phyloP scores from a whole-genome alignment of 768 basidiomycete species.

The Symmetrospora coprosmae region DNA sequence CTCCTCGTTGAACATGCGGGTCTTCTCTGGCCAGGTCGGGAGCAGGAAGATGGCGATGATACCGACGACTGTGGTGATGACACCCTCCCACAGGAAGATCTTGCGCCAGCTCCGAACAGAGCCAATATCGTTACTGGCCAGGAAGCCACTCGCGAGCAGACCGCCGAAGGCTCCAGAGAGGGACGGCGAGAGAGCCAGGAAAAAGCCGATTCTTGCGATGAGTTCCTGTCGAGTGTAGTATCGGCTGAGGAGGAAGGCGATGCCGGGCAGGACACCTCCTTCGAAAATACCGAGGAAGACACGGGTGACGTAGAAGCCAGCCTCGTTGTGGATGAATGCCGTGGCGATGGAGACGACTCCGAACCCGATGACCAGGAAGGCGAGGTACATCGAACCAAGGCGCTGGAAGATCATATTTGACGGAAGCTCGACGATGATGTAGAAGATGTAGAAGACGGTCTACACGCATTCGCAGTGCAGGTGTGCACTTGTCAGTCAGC shows the following conservation, averaged over 20 bases:
- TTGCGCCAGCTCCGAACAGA: slow-evolving; percentile 3
- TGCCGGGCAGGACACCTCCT: slow-evolving; percentile 22
- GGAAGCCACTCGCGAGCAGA: neutral
- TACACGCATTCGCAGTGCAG: too few species aligned
- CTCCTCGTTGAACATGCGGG: slow-evolving; percentile 12
- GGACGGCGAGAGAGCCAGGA: slow-evolving; percentile 4
- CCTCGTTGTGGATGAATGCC: slow-evolving; percentile 1
- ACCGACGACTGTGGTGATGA: slow-evolving; percentile 16
- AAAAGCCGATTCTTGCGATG: slow-evolving; percentile 15
- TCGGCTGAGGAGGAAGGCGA: slow-evolving; percentile 10
- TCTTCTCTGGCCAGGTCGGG: slow-evolving; percentile 2
- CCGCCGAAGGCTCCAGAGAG: slow-evolving; percentile 17
- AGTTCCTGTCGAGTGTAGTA: slow-evolving; percentile 19
- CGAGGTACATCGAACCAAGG: neutral
- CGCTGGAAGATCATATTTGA: slow-evolving; percentile 4
- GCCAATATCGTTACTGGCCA: neutral
- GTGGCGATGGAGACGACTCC: slow-evolving; percentile 7
- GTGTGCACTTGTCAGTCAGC: too few species aligned
- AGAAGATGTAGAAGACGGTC: slow-evolving; percentile 22
- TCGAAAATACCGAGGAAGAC: slow-evolving; percentile 21
- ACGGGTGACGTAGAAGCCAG: neutral
- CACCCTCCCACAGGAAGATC: slow-evolving; percentile 21
- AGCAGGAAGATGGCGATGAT: neutral
- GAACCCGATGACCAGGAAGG: slow-evolving; percentile 12
- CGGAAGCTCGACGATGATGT: slow-evolving; percentile 15